Evolutionary conservation across 1,139 yeast genomes (phyloP).

Genomic region (Neolecta irregularis): DNA sequence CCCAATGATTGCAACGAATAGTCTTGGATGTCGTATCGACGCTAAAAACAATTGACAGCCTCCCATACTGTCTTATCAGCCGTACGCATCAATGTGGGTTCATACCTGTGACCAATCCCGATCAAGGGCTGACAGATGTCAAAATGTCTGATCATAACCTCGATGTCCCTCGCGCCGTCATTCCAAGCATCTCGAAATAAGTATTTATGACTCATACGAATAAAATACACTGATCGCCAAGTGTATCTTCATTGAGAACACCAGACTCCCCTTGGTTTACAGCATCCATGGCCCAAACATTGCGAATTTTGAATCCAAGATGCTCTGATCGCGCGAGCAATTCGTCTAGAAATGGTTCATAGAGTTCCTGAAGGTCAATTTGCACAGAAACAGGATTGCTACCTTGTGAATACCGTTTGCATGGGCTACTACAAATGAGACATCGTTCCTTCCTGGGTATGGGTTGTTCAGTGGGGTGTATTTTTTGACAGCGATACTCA

Average conservation of each 20-base stretch:
- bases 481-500: slow-evolving; percentile 2
- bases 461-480: too few relatives aligned
- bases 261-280: slow-evolving; percentile 16
- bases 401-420: slow-evolving; percentile 17
- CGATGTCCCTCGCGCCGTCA: slow-evolving; percentile 13
- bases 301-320: slow-evolving; percentile 5
- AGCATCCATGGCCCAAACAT: slow-evolving; percentile 13
- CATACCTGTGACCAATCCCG: slow-evolving; percentile 17
- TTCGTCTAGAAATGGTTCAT: slow-evolving; percentile 14
- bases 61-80: too few relatives aligned
- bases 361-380: slow-evolving; percentile 12
- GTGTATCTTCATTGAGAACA: slow-evolving; percentile 11
- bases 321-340: slow-evolving; percentile 1
- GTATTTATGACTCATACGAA: too few relatives aligned
- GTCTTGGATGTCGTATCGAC: slow-evolving; percentile 11
- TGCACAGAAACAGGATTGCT: background rate
- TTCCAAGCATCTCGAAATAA: slow-evolving; percentile 9
- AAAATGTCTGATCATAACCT: slow-evolving; percentile 12
- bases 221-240: slow-evolving; percentile 14
- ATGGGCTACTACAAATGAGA: slow-evolving; percentile 14
- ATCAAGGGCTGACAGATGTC: slow-evolving; percentile 12
- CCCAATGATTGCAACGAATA: slow-evolving; percentile 13
- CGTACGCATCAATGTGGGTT: too few relatives aligned
- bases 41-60: slow-evolving; percentile 13
- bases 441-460: too few relatives aligned